These are phyloP conservation scores for Colletotrichum karsti DNA, from an alignment of 2,329 filamentous ascomycete species.

Conservation along the genomic window DNA sequence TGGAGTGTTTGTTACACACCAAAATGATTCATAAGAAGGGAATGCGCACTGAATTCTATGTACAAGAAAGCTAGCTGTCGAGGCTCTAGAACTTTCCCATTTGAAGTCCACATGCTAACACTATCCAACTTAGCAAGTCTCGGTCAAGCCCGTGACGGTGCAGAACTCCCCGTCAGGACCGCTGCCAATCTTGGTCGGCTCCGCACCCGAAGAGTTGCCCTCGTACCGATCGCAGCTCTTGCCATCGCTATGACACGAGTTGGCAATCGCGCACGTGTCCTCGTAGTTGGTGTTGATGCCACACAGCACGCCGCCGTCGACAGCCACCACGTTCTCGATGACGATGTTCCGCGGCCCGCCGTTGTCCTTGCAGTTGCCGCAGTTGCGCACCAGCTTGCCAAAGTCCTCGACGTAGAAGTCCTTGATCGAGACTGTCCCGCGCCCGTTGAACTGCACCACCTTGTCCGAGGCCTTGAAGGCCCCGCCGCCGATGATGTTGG, in stretches of 20 bases:
- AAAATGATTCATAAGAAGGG: background rate
- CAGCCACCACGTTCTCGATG: conserved; percentile 43
- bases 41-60: background rate
- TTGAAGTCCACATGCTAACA: background rate
- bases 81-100: too few relatives aligned
- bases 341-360: conserved; percentile 36
- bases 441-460: conserved; percentile 51
- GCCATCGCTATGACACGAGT: conserved; percentile 27
- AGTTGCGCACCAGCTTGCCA: conserved; percentile 58
- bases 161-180: conserved; percentile 41
- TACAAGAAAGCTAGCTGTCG: background rate
- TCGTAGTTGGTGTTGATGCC: conserved; percentile 43
- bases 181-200: conserved; percentile 45
- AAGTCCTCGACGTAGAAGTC: conserved; percentile 52
- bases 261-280: conserved; percentile 28
- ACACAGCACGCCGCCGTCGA: conserved; percentile 40
- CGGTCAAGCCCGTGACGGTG: conserved; percentile 11
- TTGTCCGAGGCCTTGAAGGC: conserved; percentile 44
- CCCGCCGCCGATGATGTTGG: conserved; percentile 42
- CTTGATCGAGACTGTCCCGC: conserved; percentile 45
- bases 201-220: conserved; percentile 42
- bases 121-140: conserved; percentile 11
- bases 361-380: conserved; percentile 52
- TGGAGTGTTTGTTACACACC: too few relatives aligned
- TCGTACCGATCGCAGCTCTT: conserved; percentile 34